These are phyloP conservation scores for Tylopilus orsonianus DNA, from an alignment of 1,284 basidiomycete species.

Conservation along the genomic window DNA sequence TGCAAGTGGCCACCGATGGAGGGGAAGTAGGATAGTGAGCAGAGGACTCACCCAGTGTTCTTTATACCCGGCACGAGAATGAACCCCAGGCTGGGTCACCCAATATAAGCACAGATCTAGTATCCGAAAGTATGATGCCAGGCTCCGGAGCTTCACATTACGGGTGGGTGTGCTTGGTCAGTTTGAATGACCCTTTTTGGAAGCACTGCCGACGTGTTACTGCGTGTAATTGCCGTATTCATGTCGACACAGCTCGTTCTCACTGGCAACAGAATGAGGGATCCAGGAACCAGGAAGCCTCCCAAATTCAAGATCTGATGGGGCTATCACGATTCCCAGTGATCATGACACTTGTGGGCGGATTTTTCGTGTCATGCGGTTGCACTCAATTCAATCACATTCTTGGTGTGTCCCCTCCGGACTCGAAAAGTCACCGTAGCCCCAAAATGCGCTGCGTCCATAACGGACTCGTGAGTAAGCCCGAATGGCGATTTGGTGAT, in stretches of 20 bases:
- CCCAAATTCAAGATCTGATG: slow-evolving; percentile 21
- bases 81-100: slow-evolving; percentile 1
- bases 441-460: slow-evolving; percentile 1
- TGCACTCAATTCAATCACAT: slow-evolving; percentile 5
- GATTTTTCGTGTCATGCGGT: slow-evolving; percentile 14
- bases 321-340: slow-evolving; percentile 8
- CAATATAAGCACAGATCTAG: slow-evolving; percentile 11
- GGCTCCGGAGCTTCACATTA: slow-evolving; percentile 25
- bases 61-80: slow-evolving; percentile 24
- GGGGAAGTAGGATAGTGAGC: slow-evolving; percentile 1
- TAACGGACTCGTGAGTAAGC: slow-evolving; percentile 19
- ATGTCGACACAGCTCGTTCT: slow-evolving; percentile 10
- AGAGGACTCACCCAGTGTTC: not conserved
- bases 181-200: slow-evolving; percentile 20
- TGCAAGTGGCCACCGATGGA: not conserved
- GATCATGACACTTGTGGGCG: slow-evolving; percentile 21
- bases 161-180: slow-evolving; percentile 10
- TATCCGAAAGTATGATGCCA: slow-evolving; percentile 20
- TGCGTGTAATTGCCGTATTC: slow-evolving; percentile 12
- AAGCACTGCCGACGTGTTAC: slow-evolving; percentile 11
- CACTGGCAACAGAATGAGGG: slow-evolving; percentile 6
- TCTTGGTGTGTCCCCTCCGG: slow-evolving; percentile 7
- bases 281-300: slow-evolving; percentile 1
- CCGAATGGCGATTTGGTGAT: slow-evolving; percentile 9
- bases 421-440: slow-evolving; percentile 5